These are phyloP conservation scores for Scytalidium sp. DNA, from an alignment of 2,329 filamentous ascomycete species.

Conservation along the genomic window DNA sequence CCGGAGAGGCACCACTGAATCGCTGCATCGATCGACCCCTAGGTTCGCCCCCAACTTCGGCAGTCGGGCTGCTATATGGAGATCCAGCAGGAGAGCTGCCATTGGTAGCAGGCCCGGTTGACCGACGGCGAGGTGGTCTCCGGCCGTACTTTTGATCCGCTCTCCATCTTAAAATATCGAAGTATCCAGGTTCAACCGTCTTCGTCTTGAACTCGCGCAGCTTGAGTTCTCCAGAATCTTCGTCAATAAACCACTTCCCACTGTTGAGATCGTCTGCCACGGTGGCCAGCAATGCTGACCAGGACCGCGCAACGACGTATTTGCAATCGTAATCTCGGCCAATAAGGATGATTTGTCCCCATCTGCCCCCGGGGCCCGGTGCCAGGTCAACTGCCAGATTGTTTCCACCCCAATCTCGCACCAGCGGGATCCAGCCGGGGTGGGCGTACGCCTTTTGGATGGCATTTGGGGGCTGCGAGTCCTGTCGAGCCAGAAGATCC, in stretches of 20 bases:
- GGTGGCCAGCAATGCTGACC: slow-evolving; percentile 80
- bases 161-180: slow-evolving; percentile 93
- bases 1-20: slow-evolving; percentile 60
- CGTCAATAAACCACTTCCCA: slow-evolving; percentile 88
- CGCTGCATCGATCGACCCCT: slow-evolving; percentile 72
- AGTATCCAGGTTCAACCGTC: slow-evolving; percentile 87
- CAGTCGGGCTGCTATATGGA: slow-evolving; percentile 64
- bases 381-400: slow-evolving; percentile 91
- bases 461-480: slow-evolving; percentile 80
- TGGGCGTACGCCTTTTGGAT: slow-evolving; percentile 94
- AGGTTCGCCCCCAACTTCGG: slow-evolving; percentile 54
- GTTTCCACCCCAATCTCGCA: slow-evolving; percentile 98
- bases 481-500: slow-evolving; percentile 79
- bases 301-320: slow-evolving; percentile 91
- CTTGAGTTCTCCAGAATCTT: slow-evolving; percentile 88
- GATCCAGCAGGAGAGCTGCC: slow-evolving; percentile 45
- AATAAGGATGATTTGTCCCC: slow-evolving; percentile 96
- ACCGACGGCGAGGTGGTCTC: slow-evolving; percentile 46
- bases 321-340: slow-evolving; percentile 98
- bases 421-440: slow-evolving; percentile 91
- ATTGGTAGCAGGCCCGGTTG: slow-evolving; percentile 32
- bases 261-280: slow-evolving; percentile 89
- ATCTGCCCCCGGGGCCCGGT: slow-evolving; percentile 83
- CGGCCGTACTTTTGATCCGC: slow-evolving; percentile 91
- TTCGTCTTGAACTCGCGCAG: slow-evolving; percentile 86